Evolutionary conservation across 768 basidiomycete genomes (phyloP).

Genomic region (Leccinellum luteum): DNA sequence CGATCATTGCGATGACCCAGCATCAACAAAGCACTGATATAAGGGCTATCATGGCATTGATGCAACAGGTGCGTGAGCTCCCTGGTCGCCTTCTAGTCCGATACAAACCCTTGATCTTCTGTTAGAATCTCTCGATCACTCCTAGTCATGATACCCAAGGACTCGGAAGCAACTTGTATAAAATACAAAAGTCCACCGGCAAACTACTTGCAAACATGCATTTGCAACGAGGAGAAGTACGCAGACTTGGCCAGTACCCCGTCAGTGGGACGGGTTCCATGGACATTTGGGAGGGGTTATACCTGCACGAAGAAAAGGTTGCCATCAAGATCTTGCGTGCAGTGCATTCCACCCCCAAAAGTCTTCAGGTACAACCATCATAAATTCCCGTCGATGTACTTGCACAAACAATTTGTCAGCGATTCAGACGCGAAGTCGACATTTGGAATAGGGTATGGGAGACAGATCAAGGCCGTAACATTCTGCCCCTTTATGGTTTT

Average conservation of each 20-base stretch:
- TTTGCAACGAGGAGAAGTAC: constrained; percentile 52
- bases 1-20: constrained; percentile 33
- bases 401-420: constrained; percentile 28
- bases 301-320: constrained; percentile 52
- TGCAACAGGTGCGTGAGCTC: constrained; percentile 42
- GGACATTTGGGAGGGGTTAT: constrained; percentile 56
- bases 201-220: constrained; percentile 50
- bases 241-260: constrained; percentile 46
- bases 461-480: constrained; percentile 47
- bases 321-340: constrained; percentile 56
- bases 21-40: constrained; percentile 36
- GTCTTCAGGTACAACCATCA: constrained; percentile 36
- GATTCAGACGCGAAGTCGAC: constrained; percentile 51
- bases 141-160: constrained; percentile 35
- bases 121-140: constrained; percentile 21
- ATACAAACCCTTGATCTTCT: constrained; percentile 14
- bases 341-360: constrained; percentile 46
- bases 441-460: constrained; percentile 57
- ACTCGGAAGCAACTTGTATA: constrained; percentile 48
- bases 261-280: constrained; percentile 51
- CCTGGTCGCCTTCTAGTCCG: neutral
- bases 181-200: constrained; percentile 45
- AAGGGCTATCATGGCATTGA: constrained; percentile 43
- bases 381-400: neutral
- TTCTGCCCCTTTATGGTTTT: constrained; percentile 58